Base-by-base conservation (phyloP, 306 rosid species). In the Castanopsis chinensis region DNA sequence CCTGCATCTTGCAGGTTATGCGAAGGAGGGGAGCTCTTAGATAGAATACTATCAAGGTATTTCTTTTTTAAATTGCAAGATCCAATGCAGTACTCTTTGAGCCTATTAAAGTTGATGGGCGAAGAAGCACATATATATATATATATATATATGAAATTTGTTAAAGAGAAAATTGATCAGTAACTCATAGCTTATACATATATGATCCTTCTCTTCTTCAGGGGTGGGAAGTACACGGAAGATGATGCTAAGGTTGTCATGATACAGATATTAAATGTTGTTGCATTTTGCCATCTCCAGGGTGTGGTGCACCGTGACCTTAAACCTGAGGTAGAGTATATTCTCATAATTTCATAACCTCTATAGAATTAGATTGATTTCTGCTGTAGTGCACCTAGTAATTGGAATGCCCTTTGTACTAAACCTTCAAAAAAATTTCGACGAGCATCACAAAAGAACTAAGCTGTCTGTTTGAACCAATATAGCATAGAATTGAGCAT, bases 231-330 rank as follows among this genome's bases (percentile, higher is more conserved):
- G 82, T 94, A 90, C 83, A 65, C 97, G 1, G 98, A 94, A 88
- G 98, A 92, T 57, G 98, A 94, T 82, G 98, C 98, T 52, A 94
- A 84, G 85, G 84, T 83, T 37, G 96, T 94, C 76, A 49, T 94
- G 92, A 77, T 72, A 81, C 97, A 94, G 43, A 89, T 94, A 78
- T 84, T 94, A 51, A 92, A 89, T 73, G 92, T 92, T 57, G 98
- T 89, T 84, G 86, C 98, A 52, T 94, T 94, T 89, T 94, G 89
- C 90, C 98, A 94, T 76, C 90, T 94, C 69, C 97, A 94, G 74
- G 98, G 98, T 41, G 98, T 94, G 89, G 98, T 94, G 69, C 98
- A 94, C 65, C 94, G 98, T 6, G 98, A 94, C 82, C 98, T 94
- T 68, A 94, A 94, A 83, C 98, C 98, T 9, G 98, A 94, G 96